These are phyloP conservation scores for Cryptococcus sp. DNA, from an alignment of 1,284 basidiomycete genomes.

Conservation along the genomic window DNA sequence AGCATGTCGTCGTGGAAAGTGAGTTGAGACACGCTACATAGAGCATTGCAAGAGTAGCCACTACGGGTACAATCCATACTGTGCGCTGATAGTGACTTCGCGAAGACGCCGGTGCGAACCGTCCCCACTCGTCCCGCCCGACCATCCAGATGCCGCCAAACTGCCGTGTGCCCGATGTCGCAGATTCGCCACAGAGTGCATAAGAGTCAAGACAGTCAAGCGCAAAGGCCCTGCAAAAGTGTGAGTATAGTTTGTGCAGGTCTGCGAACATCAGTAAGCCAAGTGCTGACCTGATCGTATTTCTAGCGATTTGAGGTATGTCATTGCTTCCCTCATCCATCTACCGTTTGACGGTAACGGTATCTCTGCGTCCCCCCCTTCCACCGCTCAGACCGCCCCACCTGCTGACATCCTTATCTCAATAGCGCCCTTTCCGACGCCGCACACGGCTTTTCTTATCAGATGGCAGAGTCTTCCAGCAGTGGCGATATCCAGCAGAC, in stretches of 20 bases:
- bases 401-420: too few relatives aligned
- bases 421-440: conserved; percentile 36
- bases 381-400: too few relatives aligned
- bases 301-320: conserved; percentile 22
- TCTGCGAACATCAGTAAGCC: not conserved
- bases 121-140: conserved; percentile 42
- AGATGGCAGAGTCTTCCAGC: too few relatives aligned
- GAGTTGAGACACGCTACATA: conserved; percentile 1
- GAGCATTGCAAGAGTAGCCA: too few relatives aligned
- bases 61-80: too few relatives aligned
- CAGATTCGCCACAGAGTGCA: conserved; percentile 44
- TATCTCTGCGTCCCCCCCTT: too few relatives aligned
- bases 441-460: conserved; percentile 26
- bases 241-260: conserved; percentile 20
- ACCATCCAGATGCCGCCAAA: conserved; percentile 45
- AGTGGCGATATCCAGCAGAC: too few relatives aligned
- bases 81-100: not conserved
- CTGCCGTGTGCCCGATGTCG: conserved; percentile 47
- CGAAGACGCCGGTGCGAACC: conserved; percentile 45
- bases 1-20: conserved; percentile 27
- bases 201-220: conserved; percentile 35
- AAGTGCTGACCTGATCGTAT: conserved; percentile 2
- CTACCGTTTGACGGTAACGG: too few relatives aligned
- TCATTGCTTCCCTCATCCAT: not conserved
- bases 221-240: conserved; percentile 46